Percentiles rank a stretch among this genome's conserved stretches.
These are phyloP conservation scores for Trypanosoma congolense DNA, from an alignment of 208 protist genomes.

Conservation along the genomic window DNA sequence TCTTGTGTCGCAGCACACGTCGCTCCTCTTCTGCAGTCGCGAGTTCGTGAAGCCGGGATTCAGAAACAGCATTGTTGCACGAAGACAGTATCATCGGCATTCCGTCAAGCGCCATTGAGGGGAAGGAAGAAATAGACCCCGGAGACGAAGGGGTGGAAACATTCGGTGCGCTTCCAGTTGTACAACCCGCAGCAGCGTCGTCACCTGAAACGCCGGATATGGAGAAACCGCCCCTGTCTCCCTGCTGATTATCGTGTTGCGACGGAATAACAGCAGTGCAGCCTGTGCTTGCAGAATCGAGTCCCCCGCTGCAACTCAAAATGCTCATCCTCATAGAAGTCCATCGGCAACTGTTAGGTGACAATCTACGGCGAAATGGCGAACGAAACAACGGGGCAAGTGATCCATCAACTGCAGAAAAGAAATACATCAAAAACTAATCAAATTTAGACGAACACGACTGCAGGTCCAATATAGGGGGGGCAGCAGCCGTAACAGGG, in stretches of 20 bases:
- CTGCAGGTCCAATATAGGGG: too few relatives aligned
- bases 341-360: too few relatives aligned
- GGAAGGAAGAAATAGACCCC: neutral
- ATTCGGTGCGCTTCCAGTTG: too few relatives aligned
- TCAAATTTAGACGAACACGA: too few relatives aligned
- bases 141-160: too few relatives aligned
- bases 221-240: neutral
- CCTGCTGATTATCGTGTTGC: neutral
- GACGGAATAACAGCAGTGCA: neutral
- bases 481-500: too few relatives aligned
- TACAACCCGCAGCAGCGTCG: neutral
- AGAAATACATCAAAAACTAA: too few relatives aligned
- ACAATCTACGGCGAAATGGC: too few relatives aligned
- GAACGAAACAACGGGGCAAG: too few relatives aligned
- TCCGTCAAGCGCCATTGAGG: constrained; percentile 3
- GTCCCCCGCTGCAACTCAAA: neutral
- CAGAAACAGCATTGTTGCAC: constrained; percentile 38
- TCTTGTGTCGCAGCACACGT: constrained; percentile 57
- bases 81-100: constrained; percentile 52
- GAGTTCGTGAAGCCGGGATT: constrained; percentile 39
- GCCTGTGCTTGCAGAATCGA: neutral
- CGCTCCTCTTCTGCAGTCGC: constrained; percentile 47
- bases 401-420: neutral
- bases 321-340: too few relatives aligned
- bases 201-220: neutral